Percentiles rank a stretch among this genome's conserved stretches.
phyloP scores from a whole-genome alignment of 352 stramenopile species.

The Phytophthora pisi region DNA sequence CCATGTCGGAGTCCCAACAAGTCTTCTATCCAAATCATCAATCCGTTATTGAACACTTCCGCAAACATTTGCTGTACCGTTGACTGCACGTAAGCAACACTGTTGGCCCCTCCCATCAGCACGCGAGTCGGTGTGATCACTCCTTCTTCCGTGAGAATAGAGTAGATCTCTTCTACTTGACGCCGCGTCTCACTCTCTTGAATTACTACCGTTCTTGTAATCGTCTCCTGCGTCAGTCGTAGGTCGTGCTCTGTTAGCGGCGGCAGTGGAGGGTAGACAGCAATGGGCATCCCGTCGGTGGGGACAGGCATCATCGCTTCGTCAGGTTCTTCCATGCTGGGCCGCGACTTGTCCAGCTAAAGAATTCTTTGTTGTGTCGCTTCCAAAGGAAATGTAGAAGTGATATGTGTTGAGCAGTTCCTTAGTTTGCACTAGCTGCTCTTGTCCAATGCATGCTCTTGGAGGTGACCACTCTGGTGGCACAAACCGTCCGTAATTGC shows the following conservation, averaged over 20 bases:
- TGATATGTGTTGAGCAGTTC: neutral
- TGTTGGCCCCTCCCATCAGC: too few relatives aligned
- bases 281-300: neutral
- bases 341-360: neutral
- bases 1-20: neutral
- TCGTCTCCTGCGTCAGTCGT: neutral
- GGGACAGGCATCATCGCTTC: neutral
- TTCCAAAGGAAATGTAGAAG: slow-evolving; percentile 3
- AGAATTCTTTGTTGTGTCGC: neutral
- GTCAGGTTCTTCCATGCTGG: neutral
- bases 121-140: slow-evolving; percentile 6
- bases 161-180: slow-evolving; percentile 24
- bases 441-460: neutral
- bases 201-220: neutral
- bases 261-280: neutral
- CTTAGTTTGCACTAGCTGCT: neutral
- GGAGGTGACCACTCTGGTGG: too few relatives aligned
- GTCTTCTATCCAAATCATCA: too few relatives aligned
- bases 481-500: too few relatives aligned
- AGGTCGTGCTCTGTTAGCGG: neutral
- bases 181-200: neutral
- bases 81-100: too few relatives aligned
- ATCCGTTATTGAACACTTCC: too few relatives aligned
- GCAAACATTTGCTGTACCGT: too few relatives aligned
- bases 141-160: slow-evolving; percentile 19